Evolutionary conservation across 441 rosid species (phyloP).

Genomic region (Erysimum cheiri): DNA sequence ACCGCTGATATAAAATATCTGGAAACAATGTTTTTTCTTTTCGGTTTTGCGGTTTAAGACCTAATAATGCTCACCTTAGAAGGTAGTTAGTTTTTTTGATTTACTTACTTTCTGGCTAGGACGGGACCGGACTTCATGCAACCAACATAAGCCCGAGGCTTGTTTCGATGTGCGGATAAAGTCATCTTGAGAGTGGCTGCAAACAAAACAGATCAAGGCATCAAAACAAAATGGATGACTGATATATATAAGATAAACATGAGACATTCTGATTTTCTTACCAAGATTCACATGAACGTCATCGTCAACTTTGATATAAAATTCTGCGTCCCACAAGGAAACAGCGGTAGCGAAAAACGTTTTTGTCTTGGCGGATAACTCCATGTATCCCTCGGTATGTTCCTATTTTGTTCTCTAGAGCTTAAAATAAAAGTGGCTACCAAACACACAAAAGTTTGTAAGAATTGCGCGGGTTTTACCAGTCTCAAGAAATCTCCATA

Average conservation of each 20-base stretch:
- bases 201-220: slow-evolving; percentile 1
- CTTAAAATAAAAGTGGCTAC: not conserved
- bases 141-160: slow-evolving; percentile 68
- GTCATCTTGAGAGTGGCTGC: slow-evolving; percentile 64
- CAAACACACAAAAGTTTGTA: slow-evolving; percentile 15
- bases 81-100: not conserved
- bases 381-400: slow-evolving; percentile 83
- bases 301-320: slow-evolving; percentile 92
- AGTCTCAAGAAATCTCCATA: slow-evolving; percentile 86
- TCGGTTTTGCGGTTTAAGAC: not conserved
- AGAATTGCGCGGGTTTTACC: slow-evolving; percentile 49
- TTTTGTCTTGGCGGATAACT: slow-evolving; percentile 87
- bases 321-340: slow-evolving; percentile 86
- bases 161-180: slow-evolving; percentile 55
- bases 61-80: slow-evolving; percentile 7
- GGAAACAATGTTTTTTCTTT: not conserved
- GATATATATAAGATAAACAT: not conserved
- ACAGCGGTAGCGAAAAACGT: slow-evolving; percentile 74
- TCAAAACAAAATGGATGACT: not conserved
- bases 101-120: slow-evolving; percentile 67
- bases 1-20: not conserved
- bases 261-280: slow-evolving; percentile 31
- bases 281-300: slow-evolving; percentile 95
- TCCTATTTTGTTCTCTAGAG: slow-evolving; percentile 51
- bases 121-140: slow-evolving; percentile 98